Percentiles rank a stretch among this genome's conserved stretches.
Conservation (phyloP, 148 eudicot species). For the Rhododendron mucronatum region DNA sequence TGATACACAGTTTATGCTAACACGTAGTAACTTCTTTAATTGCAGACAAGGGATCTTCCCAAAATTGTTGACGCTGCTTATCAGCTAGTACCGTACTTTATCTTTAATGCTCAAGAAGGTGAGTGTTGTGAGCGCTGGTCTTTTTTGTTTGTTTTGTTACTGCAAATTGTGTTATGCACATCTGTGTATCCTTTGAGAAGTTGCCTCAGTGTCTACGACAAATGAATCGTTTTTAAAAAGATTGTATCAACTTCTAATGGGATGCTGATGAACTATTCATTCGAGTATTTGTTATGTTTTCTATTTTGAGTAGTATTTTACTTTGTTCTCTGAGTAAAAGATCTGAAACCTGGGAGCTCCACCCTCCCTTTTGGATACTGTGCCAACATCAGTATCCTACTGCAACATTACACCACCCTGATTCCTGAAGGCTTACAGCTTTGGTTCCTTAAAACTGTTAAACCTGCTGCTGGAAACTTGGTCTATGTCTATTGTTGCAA, state of each 20-base stretch:
- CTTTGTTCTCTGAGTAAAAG: not conserved
- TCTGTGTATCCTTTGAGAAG: not conserved
- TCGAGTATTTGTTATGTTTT: not conserved
- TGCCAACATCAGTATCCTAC: not conserved
- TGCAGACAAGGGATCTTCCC: conserved; percentile 98
- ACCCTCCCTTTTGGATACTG: not conserved
- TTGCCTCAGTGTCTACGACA: not conserved
- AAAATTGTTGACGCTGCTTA: conserved; percentile 72
- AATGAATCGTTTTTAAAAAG: not conserved
- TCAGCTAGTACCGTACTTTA: conserved; percentile 75
- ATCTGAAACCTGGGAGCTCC: not conserved
- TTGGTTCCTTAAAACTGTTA: not conserved
- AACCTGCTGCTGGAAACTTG: not conserved
- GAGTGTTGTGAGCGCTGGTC: conserved; percentile 18
- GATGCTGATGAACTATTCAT: not conserved
- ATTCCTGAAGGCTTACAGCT: not conserved
- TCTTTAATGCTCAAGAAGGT: conserved; percentile 92
- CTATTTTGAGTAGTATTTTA: not conserved
- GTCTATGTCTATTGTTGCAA: not conserved
- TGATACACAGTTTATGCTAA: not conserved
- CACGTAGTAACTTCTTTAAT: not conserved
- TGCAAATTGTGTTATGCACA: not conserved
- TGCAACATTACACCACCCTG: not conserved
- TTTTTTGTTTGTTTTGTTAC: not conserved
- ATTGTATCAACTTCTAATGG: not conserved